Evolutionary conservation across 495 filamentous ascomycete genomes (phyloP), one percentile per base, ranked within the genome.

Genomic region (Podospora bellae-mahoneyi): DNA sequence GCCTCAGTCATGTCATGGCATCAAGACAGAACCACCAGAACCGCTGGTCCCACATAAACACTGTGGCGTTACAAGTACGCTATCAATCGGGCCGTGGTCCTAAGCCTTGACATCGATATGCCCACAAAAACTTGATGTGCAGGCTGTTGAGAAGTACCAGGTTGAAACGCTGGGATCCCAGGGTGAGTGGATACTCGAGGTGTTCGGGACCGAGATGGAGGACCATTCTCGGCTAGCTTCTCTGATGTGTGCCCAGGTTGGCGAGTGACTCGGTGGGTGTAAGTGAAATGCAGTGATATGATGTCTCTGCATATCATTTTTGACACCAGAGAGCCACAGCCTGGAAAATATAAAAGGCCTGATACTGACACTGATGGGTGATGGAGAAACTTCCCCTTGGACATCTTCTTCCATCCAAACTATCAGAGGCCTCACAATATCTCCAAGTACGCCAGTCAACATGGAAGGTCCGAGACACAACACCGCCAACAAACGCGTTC

Each of bases 401-500:
- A 32, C 30, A 48, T 10, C 39, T 9, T 10, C 39, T 16, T 48
- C 3, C 39, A 48, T 13, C 15, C 39, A 48, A 48, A 3, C 7
- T 10, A 10, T 10, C 39, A 48, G 13, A 6, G 13, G 2, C 39
- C 39, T 48, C 2, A 39, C 6, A 5, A 39, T 48, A 48, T 10
- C 39, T 13, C 5, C 39, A 10, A 48, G 34, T 39, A 39, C 15
- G 39, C 7, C 30, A 32, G 30, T 7, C 30, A 32, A 32, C 30
- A 32, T 32, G 30, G 30, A 32, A 48, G 15, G 6, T 48, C 5
- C 9, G 9, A 48, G 39, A 16, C 39, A 57, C 44, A 54, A 59
- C 39, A 62, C 39, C 39, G 9, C 15, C 39, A 67, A 63, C 66
- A 62, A 54, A n/a, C 60, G 32, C n/a, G 54, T 56, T 67, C 9